Evolutionary conservation across 2,329 filamentous ascomycete species (phyloP), one percentile per base, ranked within the genome.

Genomic region (Epichloe coenophiala): DNA sequence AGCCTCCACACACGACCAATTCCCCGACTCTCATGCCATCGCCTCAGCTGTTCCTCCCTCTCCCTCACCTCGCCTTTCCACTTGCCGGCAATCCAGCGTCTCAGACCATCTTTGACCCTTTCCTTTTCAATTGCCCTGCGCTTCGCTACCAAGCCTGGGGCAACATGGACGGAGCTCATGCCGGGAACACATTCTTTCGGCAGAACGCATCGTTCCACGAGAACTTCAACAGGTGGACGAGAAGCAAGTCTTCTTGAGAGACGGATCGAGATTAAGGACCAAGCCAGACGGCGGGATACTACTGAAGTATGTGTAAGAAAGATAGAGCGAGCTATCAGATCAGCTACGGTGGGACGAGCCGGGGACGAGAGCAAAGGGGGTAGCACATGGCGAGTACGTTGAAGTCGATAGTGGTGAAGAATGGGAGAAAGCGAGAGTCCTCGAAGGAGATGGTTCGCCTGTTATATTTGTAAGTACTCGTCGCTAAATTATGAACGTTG

Each of bases 241-340:
- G 72, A 67, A 17, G 77, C 74, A 2, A 87, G 71, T 11, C 76
- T 75, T 45, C 78, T 76, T 27, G 81, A 77, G 4, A 88, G 72
- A 33, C 78, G 77, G 59, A 86, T 86, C 48, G 77, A 76, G 5
- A 81, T 77, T 3, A 88, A 71, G 13, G 75, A 82, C 51, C 81
- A 76, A 44, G 77, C 78, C 3, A 88, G 73, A 21, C 73, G 71
- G 19, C 81, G 76, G 3, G 83, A 84, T 23, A 83, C 75, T 42
- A 83, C 72, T 36, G 82, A 78, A 13, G 80, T 86, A 50, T 75
- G 71, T 40, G 81, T 84, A 41, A 86, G 66, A 65, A 86, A 83
- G 60, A 88, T 86, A 62, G 72, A 75, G 40, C 81, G 75, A 21
- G 71, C 65, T 48, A 83, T 80, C 13, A 86, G 78, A 51, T 84